Evolutionary conservation across 805 yeast genomes (phyloP).

Genomic region (Kluyveromyces siamensis): DNA sequence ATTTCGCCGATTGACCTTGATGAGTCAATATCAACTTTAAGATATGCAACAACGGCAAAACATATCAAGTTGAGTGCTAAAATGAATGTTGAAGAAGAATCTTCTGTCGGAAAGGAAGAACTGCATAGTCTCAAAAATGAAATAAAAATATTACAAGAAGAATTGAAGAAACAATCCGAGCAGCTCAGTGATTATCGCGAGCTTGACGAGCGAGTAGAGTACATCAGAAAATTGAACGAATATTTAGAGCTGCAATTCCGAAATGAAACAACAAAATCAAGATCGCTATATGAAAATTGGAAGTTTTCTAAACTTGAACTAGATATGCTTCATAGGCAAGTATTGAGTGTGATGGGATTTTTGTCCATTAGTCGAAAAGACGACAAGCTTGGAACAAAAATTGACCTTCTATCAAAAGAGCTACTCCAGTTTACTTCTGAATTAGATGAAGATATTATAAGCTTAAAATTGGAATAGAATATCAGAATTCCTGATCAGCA

Average conservation of each 20-base stretch:
- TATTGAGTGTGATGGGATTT: not conserved
- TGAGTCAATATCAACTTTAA: conserved; percentile 64
- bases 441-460: not conserved
- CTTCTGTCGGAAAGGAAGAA: not conserved
- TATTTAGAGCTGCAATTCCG: not conserved
- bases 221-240: not conserved
- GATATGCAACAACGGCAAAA: conserved; percentile 74
- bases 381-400: not conserved
- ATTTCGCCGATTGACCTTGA: conserved; percentile 73
- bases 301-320: not conserved
- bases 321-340: not conserved
- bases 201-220: not conserved
- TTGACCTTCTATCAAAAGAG: not conserved
- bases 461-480: no score
- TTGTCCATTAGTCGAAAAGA: not conserved
- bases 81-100: conserved; percentile 25
- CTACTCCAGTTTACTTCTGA: not conserved
- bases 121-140: not conserved
- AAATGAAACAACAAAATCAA: not conserved
- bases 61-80: conserved; percentile 55
- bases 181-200: not conserved
- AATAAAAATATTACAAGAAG: not conserved
- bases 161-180: not conserved
- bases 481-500: no score
- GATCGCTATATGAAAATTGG: not conserved